Conservation (phyloP, 192 early-diverging fungal species). For the Coemansia sp. region DNA sequence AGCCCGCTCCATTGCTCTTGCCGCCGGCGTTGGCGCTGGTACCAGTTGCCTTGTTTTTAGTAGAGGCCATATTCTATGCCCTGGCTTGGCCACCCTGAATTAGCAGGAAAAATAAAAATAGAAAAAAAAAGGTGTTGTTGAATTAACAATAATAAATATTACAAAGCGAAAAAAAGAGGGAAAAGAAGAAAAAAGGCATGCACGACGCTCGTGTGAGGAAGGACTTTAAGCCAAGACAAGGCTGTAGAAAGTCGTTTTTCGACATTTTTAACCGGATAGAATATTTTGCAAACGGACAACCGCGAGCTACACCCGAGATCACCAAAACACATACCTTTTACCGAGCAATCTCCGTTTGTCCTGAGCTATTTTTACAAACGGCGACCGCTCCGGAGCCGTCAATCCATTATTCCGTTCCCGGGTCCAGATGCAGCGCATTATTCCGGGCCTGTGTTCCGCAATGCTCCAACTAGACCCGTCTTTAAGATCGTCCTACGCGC, state of each 20-base stretch:
- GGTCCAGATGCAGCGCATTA: too few species aligned
- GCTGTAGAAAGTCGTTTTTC: too few species aligned
- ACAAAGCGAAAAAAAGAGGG: neutral
- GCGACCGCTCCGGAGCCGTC: neutral
- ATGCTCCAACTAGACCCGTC: too few species aligned
- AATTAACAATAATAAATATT: neutral
- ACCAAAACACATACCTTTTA: neutral
- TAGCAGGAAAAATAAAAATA: neutral
- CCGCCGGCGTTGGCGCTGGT: neutral
- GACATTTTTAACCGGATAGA: too few species aligned
- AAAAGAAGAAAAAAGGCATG: too few species aligned
- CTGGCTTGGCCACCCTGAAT: neutral
- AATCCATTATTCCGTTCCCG: too few species aligned
- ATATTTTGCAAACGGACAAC: neutral
- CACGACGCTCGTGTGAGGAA: neutral
- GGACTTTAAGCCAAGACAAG: neutral
- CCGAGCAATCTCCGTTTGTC: neutral
- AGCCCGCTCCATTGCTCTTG: neutral
- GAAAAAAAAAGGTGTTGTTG: neutral
- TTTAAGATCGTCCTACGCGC: too few species aligned
- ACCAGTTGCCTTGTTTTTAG: neutral
- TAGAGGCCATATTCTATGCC: constrained; percentile 3
- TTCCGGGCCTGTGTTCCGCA: too few species aligned
- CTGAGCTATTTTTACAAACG: neutral
- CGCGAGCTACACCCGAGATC: neutral